Conservation (phyloP, 148 eudicot species). For the Talinum fruticosum region DNA sequence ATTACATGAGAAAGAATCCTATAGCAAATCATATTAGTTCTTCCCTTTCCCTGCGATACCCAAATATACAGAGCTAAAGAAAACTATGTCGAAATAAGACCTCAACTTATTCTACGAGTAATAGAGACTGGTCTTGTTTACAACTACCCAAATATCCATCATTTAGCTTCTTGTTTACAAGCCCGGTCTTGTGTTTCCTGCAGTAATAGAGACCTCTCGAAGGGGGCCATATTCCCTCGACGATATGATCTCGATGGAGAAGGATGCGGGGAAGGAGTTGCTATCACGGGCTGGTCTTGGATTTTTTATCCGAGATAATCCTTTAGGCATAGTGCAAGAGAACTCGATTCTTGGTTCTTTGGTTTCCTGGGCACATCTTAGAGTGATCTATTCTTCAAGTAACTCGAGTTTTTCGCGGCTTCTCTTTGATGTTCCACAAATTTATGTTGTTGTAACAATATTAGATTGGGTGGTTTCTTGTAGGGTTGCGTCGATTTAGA, state of each 20-base stretch:
- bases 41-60: too few relatives aligned
- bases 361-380: neutral
- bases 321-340: neutral
- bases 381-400: slow-evolving; percentile 3
- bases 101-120: too few relatives aligned
- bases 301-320: slow-evolving; percentile 63
- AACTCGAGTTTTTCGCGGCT: neutral
- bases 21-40: too few relatives aligned
- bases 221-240: slow-evolving; percentile 62
- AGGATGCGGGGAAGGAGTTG: slow-evolving; percentile 92
- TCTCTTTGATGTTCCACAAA: neutral
- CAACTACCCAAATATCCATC: too few relatives aligned
- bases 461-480: neutral
- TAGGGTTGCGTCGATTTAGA: slow-evolving; percentile 18
- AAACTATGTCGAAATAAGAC: too few relatives aligned
- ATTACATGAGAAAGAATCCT: too few relatives aligned
- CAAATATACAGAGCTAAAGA: too few relatives aligned
- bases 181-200: slow-evolving; percentile 7
- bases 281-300: slow-evolving; percentile 78
- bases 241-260: slow-evolving; percentile 84
- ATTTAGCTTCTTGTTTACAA: too few relatives aligned
- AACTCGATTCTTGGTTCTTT: neutral
- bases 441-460: slow-evolving; percentile 15
- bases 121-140: too few relatives aligned
- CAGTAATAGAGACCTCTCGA: slow-evolving; percentile 69